phyloP scores from a whole-genome alignment of 1,139 yeast species.

The Citeromyces hawaiiensis region DNA sequence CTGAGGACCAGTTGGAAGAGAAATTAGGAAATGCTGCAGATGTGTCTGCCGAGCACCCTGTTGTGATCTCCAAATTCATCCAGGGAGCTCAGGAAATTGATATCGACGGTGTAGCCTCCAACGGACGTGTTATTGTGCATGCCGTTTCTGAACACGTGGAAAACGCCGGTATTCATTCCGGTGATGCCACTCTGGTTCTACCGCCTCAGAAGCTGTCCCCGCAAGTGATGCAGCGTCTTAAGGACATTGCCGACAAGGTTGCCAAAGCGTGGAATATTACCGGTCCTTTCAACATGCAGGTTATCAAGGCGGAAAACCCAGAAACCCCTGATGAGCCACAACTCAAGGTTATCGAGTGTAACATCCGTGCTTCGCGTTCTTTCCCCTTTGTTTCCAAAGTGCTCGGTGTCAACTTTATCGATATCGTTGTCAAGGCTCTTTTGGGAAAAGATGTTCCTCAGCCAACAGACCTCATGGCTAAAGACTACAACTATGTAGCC shows the following conservation, averaged over 20 bases:
- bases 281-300: slow-evolving; percentile 97
- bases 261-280: slow-evolving; percentile 93
- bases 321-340: slow-evolving; percentile 33
- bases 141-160: slow-evolving; percentile 98
- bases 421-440: slow-evolving; percentile 83
- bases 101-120: slow-evolving; percentile 96
- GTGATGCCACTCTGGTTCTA: slow-evolving; percentile 95
- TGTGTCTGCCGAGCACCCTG: slow-evolving; percentile 96
- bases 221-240: slow-evolving; percentile 83
- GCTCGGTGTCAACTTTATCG: slow-evolving; percentile 92
- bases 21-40: slow-evolving; percentile 91
- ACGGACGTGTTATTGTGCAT: slow-evolving; percentile 92
- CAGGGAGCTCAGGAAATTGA: slow-evolving; percentile 97
- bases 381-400: slow-evolving; percentile 98
- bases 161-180: slow-evolving; percentile 98
- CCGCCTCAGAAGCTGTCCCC: slow-evolving; percentile 95
- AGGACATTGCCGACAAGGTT: slow-evolving; percentile 90
- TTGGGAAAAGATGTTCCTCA: slow-evolving; percentile 58
- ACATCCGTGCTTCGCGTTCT: slow-evolving; percentile 95
- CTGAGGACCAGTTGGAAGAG: slow-evolving; percentile 77
- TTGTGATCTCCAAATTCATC: slow-evolving; percentile 91
- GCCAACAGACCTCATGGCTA: slow-evolving; percentile 57
- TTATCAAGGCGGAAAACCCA: slow-evolving; percentile 37
- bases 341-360: slow-evolving; percentile 93
- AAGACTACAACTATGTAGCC: slow-evolving; percentile 65